Percentiles rank a stretch among this genome's conserved stretches.
Evolutionary conservation across 179 eudicot genomes (phyloP).

Genomic region (Silene coronaria): DNA sequence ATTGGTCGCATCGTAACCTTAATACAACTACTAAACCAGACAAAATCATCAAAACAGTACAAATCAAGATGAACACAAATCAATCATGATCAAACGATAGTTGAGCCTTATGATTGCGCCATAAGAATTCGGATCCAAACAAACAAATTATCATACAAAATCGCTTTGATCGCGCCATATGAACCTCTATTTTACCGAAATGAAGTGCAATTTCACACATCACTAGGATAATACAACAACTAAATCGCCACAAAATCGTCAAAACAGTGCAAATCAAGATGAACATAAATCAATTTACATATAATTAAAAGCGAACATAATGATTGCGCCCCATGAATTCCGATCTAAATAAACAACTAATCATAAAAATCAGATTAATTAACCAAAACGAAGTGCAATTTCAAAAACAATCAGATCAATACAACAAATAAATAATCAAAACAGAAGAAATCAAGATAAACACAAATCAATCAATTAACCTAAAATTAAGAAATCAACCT

Average conservation of each 20-base stretch:
- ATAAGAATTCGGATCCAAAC: not conserved
- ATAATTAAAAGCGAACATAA: not conserved
- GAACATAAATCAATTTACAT: not conserved
- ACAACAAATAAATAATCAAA: not conserved
- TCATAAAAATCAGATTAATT: too few relatives aligned
- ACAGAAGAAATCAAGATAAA: not conserved
- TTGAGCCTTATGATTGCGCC: not conserved
- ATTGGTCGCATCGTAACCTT: not conserved
- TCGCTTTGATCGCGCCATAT: not conserved
- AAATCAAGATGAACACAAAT: not conserved
- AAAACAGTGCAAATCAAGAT: not conserved
- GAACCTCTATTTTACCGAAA: not conserved
- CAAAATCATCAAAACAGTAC: not conserved
- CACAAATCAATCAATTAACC: not conserved
- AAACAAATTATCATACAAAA: too few relatives aligned
- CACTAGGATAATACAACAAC: too few relatives aligned
- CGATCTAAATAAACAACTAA: too few relatives aligned
- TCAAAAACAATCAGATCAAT: not conserved
- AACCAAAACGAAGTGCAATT: not conserved
- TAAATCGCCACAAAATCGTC: too few relatives aligned
- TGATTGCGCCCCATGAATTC: not conserved
- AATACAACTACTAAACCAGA: not conserved
- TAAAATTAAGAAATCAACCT: conserved; percentile 34
- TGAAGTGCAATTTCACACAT: not conserved
- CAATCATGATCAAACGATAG: too few relatives aligned